A percentile compares a stretch with the other conserved stretches of the same genome.
These are phyloP conservation scores for Gaertneriomyces semiglobifer DNA, from an alignment of 192 early-diverging fungal species.

Conservation along the genomic window DNA sequence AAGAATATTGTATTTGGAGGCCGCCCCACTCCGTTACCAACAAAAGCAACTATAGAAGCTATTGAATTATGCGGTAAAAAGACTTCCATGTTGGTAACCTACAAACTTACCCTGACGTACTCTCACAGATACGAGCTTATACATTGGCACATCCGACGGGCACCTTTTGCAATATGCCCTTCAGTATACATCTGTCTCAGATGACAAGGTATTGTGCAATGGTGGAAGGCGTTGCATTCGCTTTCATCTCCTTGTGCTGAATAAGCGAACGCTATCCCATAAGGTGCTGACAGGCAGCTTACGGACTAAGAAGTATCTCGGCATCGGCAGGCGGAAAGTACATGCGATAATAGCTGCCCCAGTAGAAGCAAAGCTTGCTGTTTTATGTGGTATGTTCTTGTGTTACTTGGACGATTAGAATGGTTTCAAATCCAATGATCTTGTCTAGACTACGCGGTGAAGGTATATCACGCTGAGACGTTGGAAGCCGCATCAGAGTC, in stretches of 20 bases:
- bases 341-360: conserved; percentile 57
- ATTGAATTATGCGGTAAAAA: conserved; percentile 21
- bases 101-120: not conserved
- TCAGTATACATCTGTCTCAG: conserved; percentile 10
- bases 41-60: conserved; percentile 9
- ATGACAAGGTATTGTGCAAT: not conserved
- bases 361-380: conserved; percentile 59
- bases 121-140: conserved; percentile 63
- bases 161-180: conserved; percentile 64
- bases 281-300: conserved; percentile 38
- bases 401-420: not conserved
- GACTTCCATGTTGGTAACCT: not conserved
- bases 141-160: conserved; percentile 74
- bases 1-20: too few species aligned
- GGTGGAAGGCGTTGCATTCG: not conserved
- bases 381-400: conserved; percentile 57
- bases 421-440: conserved; percentile 1
- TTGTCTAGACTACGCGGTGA: conserved; percentile 58
- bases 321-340: conserved; percentile 40
- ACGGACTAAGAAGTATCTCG: conserved; percentile 47
- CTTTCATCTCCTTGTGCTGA: not conserved
- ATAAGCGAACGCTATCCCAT: conserved; percentile 6
- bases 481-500: conserved; percentile 25
- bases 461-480: conserved; percentile 56
- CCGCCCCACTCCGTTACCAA: not conserved